Percentiles rank a stretch among this genome's conserved stretches.
Evolutionary conservation across 2,329 filamentous ascomycete genomes (phyloP).

Genomic region (Ophiostoma himal-ulmi): DNA sequence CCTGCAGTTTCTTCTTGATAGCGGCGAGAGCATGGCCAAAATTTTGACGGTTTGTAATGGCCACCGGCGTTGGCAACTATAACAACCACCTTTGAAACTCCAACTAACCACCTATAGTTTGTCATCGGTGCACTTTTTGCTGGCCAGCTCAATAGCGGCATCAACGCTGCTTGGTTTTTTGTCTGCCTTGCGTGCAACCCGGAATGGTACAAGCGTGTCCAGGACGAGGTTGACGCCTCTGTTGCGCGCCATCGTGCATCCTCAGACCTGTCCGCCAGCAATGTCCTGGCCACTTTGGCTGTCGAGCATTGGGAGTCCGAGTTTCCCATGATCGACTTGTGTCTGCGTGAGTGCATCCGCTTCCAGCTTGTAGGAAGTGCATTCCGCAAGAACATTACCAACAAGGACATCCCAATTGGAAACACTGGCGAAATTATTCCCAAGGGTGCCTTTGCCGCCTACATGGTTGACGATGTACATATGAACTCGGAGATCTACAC

Average conservation of each 20-base stretch:
- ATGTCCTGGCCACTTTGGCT: constrained; percentile 40
- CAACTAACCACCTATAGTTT: constrained; percentile 35
- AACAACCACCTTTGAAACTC: background rate
- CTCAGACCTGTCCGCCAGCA: constrained; percentile 31
- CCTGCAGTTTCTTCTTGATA: constrained; percentile 49
- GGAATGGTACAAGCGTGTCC: constrained; percentile 42
- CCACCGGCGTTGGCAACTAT: too few relatives aligned
- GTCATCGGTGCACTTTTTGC: constrained; percentile 51
- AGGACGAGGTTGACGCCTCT: constrained; percentile 42
- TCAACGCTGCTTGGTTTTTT: constrained; percentile 50
- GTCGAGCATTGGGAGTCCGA: constrained; percentile 51
- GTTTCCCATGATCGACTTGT: constrained; percentile 48
- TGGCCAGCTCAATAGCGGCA: constrained; percentile 51
- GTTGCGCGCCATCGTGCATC: constrained; percentile 39
- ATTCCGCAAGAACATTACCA: constrained; percentile 48
- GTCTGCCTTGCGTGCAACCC: constrained; percentile 43
- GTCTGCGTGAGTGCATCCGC: constrained; percentile 49
- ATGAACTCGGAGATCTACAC: constrained; percentile 44
- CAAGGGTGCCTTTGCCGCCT: constrained; percentile 41
- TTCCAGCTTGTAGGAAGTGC: constrained; percentile 43
- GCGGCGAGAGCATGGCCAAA: constrained; percentile 40
- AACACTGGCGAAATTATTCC: constrained; percentile 44
- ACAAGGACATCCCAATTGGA: constrained; percentile 39
- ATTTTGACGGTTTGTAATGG: constrained; percentile 38
- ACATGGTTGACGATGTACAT: constrained; percentile 44